Percentiles rank a stretch among this genome's conserved stretches.
Conservation (phyloP, 1,284 basidiomycete genomes). For the Austroboletus olivaceoglutinosus region DNA sequence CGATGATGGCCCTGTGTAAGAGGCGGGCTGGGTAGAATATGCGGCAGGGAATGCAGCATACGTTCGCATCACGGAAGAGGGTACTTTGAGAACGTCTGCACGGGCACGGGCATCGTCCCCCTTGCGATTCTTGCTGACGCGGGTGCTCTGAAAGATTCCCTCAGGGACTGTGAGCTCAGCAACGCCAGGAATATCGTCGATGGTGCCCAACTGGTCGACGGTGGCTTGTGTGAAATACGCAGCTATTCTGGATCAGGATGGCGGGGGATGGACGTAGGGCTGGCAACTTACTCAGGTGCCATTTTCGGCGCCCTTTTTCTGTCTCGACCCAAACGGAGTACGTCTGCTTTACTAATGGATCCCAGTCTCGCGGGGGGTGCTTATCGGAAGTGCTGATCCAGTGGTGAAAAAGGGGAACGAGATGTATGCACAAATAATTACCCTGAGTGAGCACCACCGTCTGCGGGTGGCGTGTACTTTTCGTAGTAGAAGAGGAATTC, state of each 20-base stretch:
- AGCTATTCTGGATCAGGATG: constrained; percentile 41
- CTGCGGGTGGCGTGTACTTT: constrained; percentile 52
- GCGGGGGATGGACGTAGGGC: constrained; percentile 12
- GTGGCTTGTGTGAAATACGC: constrained; percentile 76
- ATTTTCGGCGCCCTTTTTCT: constrained; percentile 63
- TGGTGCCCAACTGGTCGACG: constrained; percentile 60
- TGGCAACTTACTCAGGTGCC: constrained; percentile 65
- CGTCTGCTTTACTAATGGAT: constrained; percentile 74
- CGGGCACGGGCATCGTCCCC: constrained; percentile 27
- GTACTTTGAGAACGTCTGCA: constrained; percentile 29
- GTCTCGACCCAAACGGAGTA: constrained; percentile 72
- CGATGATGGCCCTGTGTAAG: constrained; percentile 30
- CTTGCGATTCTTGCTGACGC: constrained; percentile 49
- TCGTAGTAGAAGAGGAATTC: constrained; percentile 83
- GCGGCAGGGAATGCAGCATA: constrained; percentile 57
- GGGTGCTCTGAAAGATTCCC: constrained; percentile 62
- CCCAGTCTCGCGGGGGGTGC: constrained; percentile 61
- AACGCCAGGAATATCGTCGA: constrained; percentile 59
- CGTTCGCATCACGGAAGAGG: constrained; percentile 40
- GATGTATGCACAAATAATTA: constrained; percentile 24
- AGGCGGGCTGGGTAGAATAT: constrained; percentile 28
- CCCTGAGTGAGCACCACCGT: constrained; percentile 39
- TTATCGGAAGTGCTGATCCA: constrained; percentile 35
- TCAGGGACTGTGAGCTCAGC: constrained; percentile 55
- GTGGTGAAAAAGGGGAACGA: constrained; percentile 9